phyloP scores from a whole-genome alignment of 2,329 filamentous ascomycete genomes.

The Bipolaris oryzae region DNA sequence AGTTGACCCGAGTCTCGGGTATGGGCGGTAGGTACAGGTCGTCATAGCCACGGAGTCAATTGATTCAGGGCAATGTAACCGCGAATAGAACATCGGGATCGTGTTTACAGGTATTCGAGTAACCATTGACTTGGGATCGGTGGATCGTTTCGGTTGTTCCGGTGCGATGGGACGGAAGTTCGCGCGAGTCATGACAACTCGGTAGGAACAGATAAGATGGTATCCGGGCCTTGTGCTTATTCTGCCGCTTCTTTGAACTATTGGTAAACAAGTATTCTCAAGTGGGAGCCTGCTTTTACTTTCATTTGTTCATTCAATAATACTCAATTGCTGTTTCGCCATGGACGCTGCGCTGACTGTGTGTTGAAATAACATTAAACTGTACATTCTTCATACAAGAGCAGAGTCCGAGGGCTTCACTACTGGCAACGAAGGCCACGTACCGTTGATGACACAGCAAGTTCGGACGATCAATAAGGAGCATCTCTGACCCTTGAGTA shows the following conservation, averaged over 20 bases:
- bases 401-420: too few relatives aligned
- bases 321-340: neutral
- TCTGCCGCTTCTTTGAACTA: neutral
- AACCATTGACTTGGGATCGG: neutral
- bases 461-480: too few relatives aligned
- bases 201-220: conserved; percentile 6
- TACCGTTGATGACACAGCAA: too few relatives aligned
- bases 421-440: too few relatives aligned
- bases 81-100: neutral
- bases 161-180: neutral
- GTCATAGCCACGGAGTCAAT: neutral
- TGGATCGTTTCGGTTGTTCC: neutral
- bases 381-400: neutral
- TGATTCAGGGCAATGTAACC: neutral
- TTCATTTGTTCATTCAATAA: too few relatives aligned
- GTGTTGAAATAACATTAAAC: neutral
- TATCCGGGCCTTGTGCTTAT: neutral
- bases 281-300: neutral
- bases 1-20: conserved; percentile 1
- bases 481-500: too few relatives aligned
- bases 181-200: conserved; percentile 6
- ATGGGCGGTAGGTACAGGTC: neutral
- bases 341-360: neutral
- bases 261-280: too few relatives aligned
- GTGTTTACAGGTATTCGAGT: neutral